A percentile compares a stretch with the other conserved stretches of the same genome.
phyloP scores from a whole-genome alignment of 2,329 filamentous ascomycete species.

The Talaromyces sp. region DNA sequence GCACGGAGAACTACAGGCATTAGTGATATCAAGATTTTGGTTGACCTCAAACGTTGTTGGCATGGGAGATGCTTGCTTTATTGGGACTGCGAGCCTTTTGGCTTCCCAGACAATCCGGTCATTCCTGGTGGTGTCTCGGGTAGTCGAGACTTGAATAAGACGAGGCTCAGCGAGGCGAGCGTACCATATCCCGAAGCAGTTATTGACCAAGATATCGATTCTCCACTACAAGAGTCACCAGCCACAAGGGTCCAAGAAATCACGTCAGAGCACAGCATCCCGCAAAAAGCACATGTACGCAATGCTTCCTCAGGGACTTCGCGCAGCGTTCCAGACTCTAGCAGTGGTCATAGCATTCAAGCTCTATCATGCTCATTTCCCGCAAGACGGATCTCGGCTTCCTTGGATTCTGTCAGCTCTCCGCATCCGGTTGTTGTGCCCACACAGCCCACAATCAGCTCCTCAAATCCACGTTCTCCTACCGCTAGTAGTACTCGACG shows the following conservation, averaged over 20 bases:
- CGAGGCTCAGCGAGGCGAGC: conserved; percentile 31
- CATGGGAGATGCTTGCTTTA: conserved; percentile 81
- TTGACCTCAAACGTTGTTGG: conserved; percentile 97
- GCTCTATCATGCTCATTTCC: conserved; percentile 57
- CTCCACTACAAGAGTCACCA: background rate
- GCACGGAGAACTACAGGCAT: conserved; percentile 47
- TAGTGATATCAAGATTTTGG: conserved; percentile 76
- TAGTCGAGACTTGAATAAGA: conserved; percentile 45
- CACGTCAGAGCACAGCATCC: background rate
- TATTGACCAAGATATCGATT: conserved; percentile 4
- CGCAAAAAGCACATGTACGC: conserved; percentile 4
- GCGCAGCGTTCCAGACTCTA: conserved; percentile 8
- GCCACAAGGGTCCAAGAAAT: background rate
- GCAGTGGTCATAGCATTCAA: conserved; percentile 49
- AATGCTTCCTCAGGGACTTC: conserved; percentile 10
- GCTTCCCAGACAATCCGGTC: conserved; percentile 62
- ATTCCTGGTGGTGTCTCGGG: conserved; percentile 68
- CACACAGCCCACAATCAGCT: conserved; percentile 22
- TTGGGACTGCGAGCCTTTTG: conserved; percentile 71
- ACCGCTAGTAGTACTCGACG: conserved; percentile 26
- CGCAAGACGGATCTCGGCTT: conserved; percentile 31
- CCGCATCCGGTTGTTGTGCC: conserved; percentile 39
- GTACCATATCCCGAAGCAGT: conserved; percentile 13
- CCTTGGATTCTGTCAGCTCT: conserved; percentile 25
- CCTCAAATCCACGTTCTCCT: conserved; percentile 22